Evolutionary conservation across 2,329 filamentous ascomycete species (phyloP).

Genomic region (Fusarium sp.): DNA sequence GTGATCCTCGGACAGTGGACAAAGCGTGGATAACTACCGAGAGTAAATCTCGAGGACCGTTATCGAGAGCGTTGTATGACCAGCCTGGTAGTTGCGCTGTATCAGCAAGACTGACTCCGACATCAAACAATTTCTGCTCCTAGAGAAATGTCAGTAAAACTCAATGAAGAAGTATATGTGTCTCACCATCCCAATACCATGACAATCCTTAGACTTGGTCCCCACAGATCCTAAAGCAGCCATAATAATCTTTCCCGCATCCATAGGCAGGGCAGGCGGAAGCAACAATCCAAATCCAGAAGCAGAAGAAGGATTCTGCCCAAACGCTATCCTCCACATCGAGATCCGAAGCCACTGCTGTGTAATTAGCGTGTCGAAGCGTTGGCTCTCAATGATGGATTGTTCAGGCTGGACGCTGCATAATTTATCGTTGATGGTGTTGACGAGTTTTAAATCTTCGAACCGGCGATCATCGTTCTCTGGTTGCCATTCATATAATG

Average conservation of each 20-base stretch:
- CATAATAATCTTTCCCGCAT: conserved; percentile 48
- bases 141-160: neutral
- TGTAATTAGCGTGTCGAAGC: conserved; percentile 49
- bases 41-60: conserved; percentile 46
- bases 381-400: conserved; percentile 48
- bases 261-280: conserved; percentile 42
- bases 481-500: conserved; percentile 48
- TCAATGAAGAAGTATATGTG: accelerated
- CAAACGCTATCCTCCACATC: conserved; percentile 49
- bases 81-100: conserved; percentile 37
- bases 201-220: conserved; percentile 46
- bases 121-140: conserved; percentile 51
- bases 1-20: conserved; percentile 40
- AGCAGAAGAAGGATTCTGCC: conserved; percentile 39
- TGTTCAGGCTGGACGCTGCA: conserved; percentile 44
- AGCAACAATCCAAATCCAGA: conserved; percentile 36
- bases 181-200: conserved; percentile 49
- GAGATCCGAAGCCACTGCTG: conserved; percentile 49
- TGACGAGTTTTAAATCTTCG: conserved; percentile 39
- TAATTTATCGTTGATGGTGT: conserved; percentile 44
- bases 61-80: conserved; percentile 38
- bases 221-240: conserved; percentile 41
- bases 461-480: conserved; percentile 33
- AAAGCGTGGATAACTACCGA: conserved; percentile 44
- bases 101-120: conserved; percentile 48